Conservation (phyloP, 441 rosid species). For the Raphanus hybrid region DNA sequence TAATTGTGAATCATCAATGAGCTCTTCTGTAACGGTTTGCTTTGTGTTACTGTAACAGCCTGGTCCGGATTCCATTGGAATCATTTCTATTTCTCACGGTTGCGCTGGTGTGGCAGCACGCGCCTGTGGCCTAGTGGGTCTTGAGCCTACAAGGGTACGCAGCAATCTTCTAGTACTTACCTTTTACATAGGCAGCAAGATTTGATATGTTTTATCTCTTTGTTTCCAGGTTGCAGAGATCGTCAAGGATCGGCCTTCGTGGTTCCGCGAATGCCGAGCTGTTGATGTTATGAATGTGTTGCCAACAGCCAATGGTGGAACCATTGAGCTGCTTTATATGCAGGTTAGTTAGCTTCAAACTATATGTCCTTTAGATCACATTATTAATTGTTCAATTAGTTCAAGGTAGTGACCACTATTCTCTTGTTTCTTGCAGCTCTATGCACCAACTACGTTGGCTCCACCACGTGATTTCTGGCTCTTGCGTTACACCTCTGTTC, state of each 20-base stretch:
- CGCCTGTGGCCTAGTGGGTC: conserved; percentile 99
- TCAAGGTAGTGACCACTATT: conserved; percentile 6
- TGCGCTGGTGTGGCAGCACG: conserved; percentile 99
- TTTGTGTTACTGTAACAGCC: conserved; percentile 56
- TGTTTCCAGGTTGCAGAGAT: conserved; percentile 85
- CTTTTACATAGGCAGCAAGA: background rate
- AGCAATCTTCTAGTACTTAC: background rate
- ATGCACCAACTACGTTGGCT: conserved; percentile 96
- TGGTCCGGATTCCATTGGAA: conserved; percentile 99
- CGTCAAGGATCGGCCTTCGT: conserved; percentile 96
- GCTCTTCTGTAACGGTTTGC: background rate
- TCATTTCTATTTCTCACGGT: conserved; percentile 99
- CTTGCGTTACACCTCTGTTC: conserved; percentile 86
- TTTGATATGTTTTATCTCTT: background rate
- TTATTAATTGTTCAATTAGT: no score
- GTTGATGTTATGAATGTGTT: conserved; percentile 94
- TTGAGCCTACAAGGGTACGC: conserved; percentile 96
- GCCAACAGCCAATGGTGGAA: conserved; percentile 99
- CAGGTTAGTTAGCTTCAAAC: conserved; percentile 56
- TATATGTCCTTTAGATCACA: background rate
- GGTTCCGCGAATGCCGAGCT: conserved; percentile 99
- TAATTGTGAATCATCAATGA: background rate
- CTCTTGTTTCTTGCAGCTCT: conserved; percentile 60
- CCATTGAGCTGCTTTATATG: conserved; percentile 97
- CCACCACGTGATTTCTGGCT: conserved; percentile 99